Evolutionary conservation across 345 rosid genomes (phyloP), one percentile per base, ranked within the genome.

Genomic region (Linum trigynum): DNA sequence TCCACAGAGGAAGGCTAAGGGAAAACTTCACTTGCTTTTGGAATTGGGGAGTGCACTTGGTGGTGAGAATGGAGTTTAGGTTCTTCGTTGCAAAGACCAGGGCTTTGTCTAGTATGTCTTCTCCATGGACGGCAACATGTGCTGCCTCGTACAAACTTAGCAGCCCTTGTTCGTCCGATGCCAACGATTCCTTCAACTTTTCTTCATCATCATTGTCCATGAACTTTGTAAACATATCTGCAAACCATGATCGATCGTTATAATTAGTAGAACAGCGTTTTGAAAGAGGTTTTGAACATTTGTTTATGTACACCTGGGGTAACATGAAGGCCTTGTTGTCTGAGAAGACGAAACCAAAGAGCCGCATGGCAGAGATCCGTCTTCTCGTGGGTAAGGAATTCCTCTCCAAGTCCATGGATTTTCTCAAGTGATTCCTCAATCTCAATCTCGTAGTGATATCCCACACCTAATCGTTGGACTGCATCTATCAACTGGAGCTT

Each of bases 161-260:
- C 65, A 69, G 48, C 2, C 74, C 73, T 42, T 8, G 14, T 0
- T 17, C 39, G 17, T 63, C 79, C 2, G 35, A 14, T 15, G 7
- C 50, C 4, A 71, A 5, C 4, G 61, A 16, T 4, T 9, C 43
- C 16, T 37, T 70, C 57, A 77, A 73, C 10, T 35, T 45, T 16
- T 74, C 80, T 42, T 23, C 32, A 23, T 60, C 32, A 23, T 60
- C 8, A 0, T 37, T 10, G 16, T 72, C 68, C 68, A 56, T 74
- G 72, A 74, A 80, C 36, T 71, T 77, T 23, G 69, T 62, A 61
- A 80, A 80, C 11, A 64, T 51, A 17, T 76, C 78, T 80, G 70
- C 40, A 8, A 48, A 1, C 53, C 7, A 6, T 0, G 0, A 48
- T 6, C 7, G 0, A 48, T 6, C 7, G 7, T 48, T 6, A 51